phyloP scores from a whole-genome alignment of 176 grass and related monocot genomes.

The Triticum dicoccoides region DNA sequence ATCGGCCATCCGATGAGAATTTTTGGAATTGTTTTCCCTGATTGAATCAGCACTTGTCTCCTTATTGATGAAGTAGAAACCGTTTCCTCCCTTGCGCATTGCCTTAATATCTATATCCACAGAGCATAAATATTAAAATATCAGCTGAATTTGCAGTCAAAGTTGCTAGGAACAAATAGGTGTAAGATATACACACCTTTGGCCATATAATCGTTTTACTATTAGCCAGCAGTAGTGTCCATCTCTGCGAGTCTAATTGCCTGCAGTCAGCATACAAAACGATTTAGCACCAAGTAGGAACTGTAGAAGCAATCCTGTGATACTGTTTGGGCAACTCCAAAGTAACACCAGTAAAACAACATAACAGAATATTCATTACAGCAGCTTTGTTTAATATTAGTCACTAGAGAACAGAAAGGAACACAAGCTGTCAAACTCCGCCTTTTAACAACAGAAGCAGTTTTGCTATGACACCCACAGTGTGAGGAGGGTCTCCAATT shows the following conservation, averaged over 20 bases:
- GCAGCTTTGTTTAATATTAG: background rate
- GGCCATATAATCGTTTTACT: constrained; percentile 49
- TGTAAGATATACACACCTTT: constrained; percentile 21
- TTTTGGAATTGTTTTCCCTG: constrained; percentile 38
- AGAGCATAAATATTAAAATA: constrained; percentile 20
- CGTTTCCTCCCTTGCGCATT: constrained; percentile 52
- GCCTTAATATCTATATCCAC: constrained; percentile 38
- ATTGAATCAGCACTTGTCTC: constrained; percentile 32
- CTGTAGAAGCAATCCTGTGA: background rate
- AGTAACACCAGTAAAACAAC: constrained; percentile 5
- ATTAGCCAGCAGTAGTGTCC: constrained; percentile 61
- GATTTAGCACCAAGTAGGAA: background rate
- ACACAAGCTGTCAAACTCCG: background rate
- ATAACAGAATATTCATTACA: background rate
- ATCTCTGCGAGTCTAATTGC: constrained; percentile 35
- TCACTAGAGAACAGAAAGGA: background rate
- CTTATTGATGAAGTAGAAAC: constrained; percentile 41
- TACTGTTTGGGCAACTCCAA: background rate
- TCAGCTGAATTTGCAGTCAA: background rate
- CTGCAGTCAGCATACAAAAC: constrained; percentile 23
- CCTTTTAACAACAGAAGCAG: background rate
- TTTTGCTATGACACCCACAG: background rate
- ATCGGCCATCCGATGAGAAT: constrained; percentile 67
- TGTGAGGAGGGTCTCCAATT: background rate
- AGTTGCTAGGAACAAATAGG: background rate